Percentiles rank a stretch among this genome's conserved stretches.
Evolutionary conservation across 805 yeast species (phyloP).

Genomic region (Ogataea nitratoaversa): DNA sequence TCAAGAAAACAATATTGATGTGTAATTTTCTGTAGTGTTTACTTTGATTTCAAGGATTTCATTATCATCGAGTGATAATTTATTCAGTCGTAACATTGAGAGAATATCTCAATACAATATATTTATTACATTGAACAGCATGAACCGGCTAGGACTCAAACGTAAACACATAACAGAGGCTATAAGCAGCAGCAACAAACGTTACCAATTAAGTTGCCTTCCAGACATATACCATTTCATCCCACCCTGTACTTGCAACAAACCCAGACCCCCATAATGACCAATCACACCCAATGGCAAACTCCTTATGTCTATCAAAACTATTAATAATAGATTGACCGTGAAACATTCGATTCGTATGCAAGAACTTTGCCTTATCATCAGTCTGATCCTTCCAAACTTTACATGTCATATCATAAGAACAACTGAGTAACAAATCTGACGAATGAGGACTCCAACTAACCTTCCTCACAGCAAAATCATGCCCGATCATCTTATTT

Average conservation of each 20-base stretch:
- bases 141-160: too few species aligned
- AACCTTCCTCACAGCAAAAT: constrained; percentile 78
- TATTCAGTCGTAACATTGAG: too few species aligned
- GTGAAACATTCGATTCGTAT: constrained; percentile 39
- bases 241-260: constrained; percentile 96
- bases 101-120: too few species aligned
- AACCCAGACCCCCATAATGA: constrained; percentile 96
- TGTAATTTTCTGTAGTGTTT: too few species aligned
- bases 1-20: too few species aligned
- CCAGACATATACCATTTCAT: constrained; percentile 91
- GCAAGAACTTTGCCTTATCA: constrained; percentile 48
- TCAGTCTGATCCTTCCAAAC: constrained; percentile 78
- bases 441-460: constrained; percentile 88
- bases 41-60: too few species aligned
- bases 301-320: constrained; percentile 75
- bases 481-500: constrained; percentile 82
- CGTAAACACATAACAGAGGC: too few species aligned
- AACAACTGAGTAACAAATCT: constrained; percentile 64
- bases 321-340: constrained; percentile 51
- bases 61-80: too few species aligned
- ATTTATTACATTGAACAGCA: too few species aligned
- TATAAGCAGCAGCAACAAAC: too few species aligned
- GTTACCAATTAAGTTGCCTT: constrained; percentile 63
- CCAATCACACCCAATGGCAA: constrained; percentile 93
- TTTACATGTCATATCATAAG: constrained; percentile 90